Evolutionary conservation across 805 yeast genomes (phyloP), one percentile per base, ranked within the genome.

Genomic region (Saturnispora sekii): DNA sequence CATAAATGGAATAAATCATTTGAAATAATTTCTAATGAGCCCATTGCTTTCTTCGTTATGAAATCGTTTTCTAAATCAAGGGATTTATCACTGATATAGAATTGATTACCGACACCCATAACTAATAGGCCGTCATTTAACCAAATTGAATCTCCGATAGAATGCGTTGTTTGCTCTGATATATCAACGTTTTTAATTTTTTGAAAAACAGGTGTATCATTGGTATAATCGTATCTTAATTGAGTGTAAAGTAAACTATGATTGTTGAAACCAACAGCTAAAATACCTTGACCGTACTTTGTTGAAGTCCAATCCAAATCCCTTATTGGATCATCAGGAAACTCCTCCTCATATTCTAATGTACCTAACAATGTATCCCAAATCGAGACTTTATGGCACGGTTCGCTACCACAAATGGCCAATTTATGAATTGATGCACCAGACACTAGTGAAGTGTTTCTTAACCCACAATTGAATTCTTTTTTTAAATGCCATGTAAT

Each of bases 301-400:
- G 81, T 78, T 43, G 81, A 74, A 0, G 95, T 84, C 97, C 97
- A 89, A 62, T 89, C 97, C 26, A 89, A 67, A 59, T 88, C 96
- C 18, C 69, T 61, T 7, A 88, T 77, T 4, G 46, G 34, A 10
- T 55, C 55, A 3, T 52, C 57, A 1, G 61, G 58, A 48, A 68
- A 73, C 2, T 50, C 45, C 51, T 76, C 78, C 37, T 67, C 68
- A 53, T 75, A 83, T 57, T 84, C 95, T 43, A 85, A 62, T 1
- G 84, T 77, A 4, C 80, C 76, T 29, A 80, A 68, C 38, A 70
- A 71, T 32, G 81, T 66, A 60, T 88, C 95, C 95, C 96, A 90
- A n/a, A 89, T 76, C 0, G 81, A 67, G 35, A 90, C 60, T 34
- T 65, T 64, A 35, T 63, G 63, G 5, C 76, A 74, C 6, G 26